phyloP scores from a whole-genome alignment of 2,329 filamentous ascomycete genomes.

The Neonectria neomacrospora region DNA sequence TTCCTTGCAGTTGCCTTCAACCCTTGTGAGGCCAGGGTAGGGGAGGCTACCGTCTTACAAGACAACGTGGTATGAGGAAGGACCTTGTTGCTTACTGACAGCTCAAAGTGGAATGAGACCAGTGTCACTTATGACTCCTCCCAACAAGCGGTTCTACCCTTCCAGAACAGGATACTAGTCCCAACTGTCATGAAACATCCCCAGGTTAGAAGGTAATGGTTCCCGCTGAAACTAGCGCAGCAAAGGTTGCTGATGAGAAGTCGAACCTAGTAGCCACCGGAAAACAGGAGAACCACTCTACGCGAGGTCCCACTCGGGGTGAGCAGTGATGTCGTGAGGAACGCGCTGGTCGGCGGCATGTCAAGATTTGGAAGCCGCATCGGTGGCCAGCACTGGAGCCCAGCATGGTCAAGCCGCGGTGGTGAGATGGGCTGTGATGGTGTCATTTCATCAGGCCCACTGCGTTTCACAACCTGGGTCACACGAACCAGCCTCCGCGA shows the following conservation, averaged over 20 bases:
- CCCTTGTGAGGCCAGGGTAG: neutral
- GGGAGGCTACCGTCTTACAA: neutral
- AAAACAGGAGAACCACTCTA: slow-evolving; percentile 5
- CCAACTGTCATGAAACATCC: neutral
- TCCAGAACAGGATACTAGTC: neutral
- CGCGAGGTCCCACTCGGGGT: slow-evolving; percentile 8
- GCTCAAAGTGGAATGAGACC: neutral
- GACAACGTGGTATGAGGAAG: neutral
- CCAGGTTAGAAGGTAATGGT: slow-evolving; percentile 5
- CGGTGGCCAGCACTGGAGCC: slow-evolving; percentile 9
- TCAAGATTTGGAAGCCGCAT: slow-evolving; percentile 23
- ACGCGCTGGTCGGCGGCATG: slow-evolving; percentile 13
- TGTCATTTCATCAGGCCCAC: slow-evolving; percentile 5
- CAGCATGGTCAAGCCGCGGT: slow-evolving; percentile 3
- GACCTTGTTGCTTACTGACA: neutral
- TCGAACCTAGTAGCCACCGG: slow-evolving; percentile 2
- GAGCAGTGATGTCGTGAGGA: neutral
- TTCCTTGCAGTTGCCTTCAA: neutral
- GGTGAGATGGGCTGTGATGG: slow-evolving; percentile 9
- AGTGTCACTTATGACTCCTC: slow-evolving; percentile 2
- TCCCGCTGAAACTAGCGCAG: slow-evolving; percentile 8
- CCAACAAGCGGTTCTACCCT: slow-evolving; percentile 2
- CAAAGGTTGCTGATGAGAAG: slow-evolving; percentile 1
- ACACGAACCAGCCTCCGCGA: slow-evolving; percentile 6
- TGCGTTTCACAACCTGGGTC: slow-evolving; percentile 6